Evolutionary conservation across 129 eudicot species (phyloP), one percentile per base, ranked within the genome.

Genomic region (Mikania micrantha): DNA sequence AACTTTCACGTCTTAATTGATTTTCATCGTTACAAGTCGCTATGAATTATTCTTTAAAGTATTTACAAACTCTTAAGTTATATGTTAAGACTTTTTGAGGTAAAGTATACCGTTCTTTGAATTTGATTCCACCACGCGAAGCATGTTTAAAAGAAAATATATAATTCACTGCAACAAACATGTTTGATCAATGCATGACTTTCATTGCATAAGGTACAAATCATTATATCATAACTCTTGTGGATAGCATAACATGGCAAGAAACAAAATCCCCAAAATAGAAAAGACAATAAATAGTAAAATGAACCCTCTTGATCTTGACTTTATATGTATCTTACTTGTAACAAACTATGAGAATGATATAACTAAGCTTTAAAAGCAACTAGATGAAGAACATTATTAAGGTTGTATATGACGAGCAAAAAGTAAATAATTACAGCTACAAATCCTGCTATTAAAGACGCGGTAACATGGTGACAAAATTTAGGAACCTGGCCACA

Each of bases 401-500:
- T 82, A 16, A 88, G 81, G 22, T 94, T 85, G 75, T 69, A 77
- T 5, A 92, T 58, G 24, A 92, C 78, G 2, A 88, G 75, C 15
- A 86, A 21, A 71, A 92, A 69, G 82, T 92, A 92, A n/a, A 79
- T 0, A 0, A 92, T 60, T 9, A 82, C 75, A 4, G 95, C 91
- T 0, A 81, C 71, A 67, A 88, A 88, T n/a, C 91, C 96, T 4
- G 86, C 79, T 6, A 84, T 58, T 12, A 93, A 64, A 12, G 96
- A 72, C 11, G 80, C 85, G 0, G 81, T 66, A 35, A 83, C 82
- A 19, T 74, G 89, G 56, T 88, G 76, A 77, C 98, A 93, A 39
- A 85, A 93, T 49, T 88, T 88, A 4, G 95, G 90, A 44, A 93
- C 98, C 78, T 88, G 98, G 9, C 74, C 91, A 65, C 98, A 93